Base-by-base conservation (phyloP, 2,329 filamentous ascomycete species). In the Penicillium digitatum region DNA sequence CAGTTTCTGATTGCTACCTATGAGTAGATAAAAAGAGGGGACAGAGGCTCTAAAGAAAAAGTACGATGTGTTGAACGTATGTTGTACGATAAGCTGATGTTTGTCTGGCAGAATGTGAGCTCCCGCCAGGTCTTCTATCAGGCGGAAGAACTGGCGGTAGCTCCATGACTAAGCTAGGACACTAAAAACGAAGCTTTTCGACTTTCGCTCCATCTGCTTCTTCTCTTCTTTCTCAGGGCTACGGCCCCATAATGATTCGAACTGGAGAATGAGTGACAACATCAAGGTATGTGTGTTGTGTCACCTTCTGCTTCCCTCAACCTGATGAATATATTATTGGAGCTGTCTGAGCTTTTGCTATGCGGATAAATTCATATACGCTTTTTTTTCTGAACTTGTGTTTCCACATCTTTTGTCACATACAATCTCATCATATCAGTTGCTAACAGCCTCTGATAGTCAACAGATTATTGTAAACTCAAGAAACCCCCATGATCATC, bases 311-410 rank as follows among this genome's bases (percentile, higher is more conserved):
- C 14, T 48, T 22, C 42, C 60, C 63, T 60, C 48, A 49, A 54
- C 56, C 76, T 83, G 83, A 86, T 86, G 83, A 85, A 70, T 67
- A 66, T 70, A 69, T 71, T 87, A 89, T 89, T 89, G 87, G 87
- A 89, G 87, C 87, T 89, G 86, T 89, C 87, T 85, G 82, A 82
- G 78, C 72, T 72, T 63, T 70, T 57, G 72, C 66, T 75, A 69
- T 87, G 84, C 79, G 81, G 86, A 88, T 78, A 75, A 71, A 79
- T 77, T 75, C 79, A 76, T 76, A 74, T 81, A 86, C 83, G 82
- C 66, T 67, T 68, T 68, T 66, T 52, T 52, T 56, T 64, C 66
- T 67, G 66, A 71, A 62, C 18, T 39, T 46, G 31, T 52, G 20
- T 35, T 44, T 22, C 48, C 38, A 37, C 47, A 40, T 57, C 27